phyloP scores from a whole-genome alignment of 306 rosid genomes.

The Pterocarpus santalinus region DNA sequence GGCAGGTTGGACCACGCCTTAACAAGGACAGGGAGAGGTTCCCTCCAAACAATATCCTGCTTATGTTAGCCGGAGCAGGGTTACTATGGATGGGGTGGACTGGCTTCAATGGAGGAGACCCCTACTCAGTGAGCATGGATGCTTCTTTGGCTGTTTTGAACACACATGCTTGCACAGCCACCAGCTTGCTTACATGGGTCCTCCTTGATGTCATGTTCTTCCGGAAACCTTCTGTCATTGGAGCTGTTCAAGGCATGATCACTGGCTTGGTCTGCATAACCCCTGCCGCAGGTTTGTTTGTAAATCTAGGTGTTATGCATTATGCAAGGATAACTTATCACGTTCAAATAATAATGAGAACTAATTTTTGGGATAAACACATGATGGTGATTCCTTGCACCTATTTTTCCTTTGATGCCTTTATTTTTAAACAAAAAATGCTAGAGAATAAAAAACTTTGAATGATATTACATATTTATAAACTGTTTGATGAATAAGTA shows the following conservation, averaged over 20 bases:
- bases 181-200: conserved; percentile 66
- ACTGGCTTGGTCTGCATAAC: conserved; percentile 66
- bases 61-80: conserved; percentile 62
- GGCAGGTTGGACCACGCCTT: conserved; percentile 62
- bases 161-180: conserved; percentile 65
- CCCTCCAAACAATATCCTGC: conserved; percentile 62
- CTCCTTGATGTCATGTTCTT: conserved; percentile 59
- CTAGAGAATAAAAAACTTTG: no score
- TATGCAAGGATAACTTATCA: no score
- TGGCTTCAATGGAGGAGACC: conserved; percentile 70
- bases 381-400: no score
- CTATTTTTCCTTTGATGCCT: no score
- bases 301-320: no score
- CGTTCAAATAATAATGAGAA: no score
- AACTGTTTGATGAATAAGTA: no score
- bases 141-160: conserved; percentile 60
- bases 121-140: conserved; percentile 45
- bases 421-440: no score
- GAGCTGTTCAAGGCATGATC: conserved; percentile 71
- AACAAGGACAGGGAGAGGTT: conserved; percentile 68
- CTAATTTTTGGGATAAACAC: no score
- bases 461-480: no score
- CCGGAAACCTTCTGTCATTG: conserved; percentile 62
- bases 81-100: conserved; percentile 64
- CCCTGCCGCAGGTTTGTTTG: conserved; percentile 61